Base-by-base conservation (phyloP, 78 protist species). In the Emiliania huxleyi region DNA sequence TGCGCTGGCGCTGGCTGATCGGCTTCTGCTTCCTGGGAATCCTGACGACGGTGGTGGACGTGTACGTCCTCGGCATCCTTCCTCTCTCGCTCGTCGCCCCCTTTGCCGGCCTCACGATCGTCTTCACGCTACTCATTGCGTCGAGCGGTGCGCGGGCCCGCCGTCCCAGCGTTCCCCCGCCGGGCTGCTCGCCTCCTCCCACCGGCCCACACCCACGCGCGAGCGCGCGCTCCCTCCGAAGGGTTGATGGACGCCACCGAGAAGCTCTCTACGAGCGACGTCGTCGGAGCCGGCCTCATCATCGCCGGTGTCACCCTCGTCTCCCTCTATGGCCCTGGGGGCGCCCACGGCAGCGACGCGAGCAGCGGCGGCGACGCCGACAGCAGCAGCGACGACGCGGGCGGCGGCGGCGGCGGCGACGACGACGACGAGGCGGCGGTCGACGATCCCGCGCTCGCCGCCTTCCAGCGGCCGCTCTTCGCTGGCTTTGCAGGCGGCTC, bases 61-160 rank as follows among this genome's bases (percentile, higher is more conserved):
- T 62, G 29, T 23, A 23, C 23, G 75, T 62, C 5, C 75, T 62
- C 23, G 75, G n/a, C n/a, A 8, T 79, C 87, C 23, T 40, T 6
- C 87, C 87, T 21, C 87, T 79, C 35, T 37, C 87, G 37, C 19
- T 42, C n/a, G 18, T 79, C 44, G 87, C 49, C 21, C 87, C 87
- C 19, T 79, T 79, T 49, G 87, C 87, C 46, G 87, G 87, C 18
- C 29, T 40, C 52, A 79, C 87, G 35, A 79, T 79, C 87, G 45
- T 37, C 87, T 79, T 79, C 87, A 15, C 87, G 25, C 45, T 40
- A 21, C 49, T 38, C 35, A 4, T 79, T 35, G 87, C 87, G 52
- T 35, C 43, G 22, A 18, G 40, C 83, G 83, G 83, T 35, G 15
- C n/a, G 33, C n/a, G n/a, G n/a, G n/a, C n/a, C n/a, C n/a, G n/a